Evolutionary conservation across 352 stramenopile genomes (phyloP).

Genomic region (Pythium myriotylum): DNA sequence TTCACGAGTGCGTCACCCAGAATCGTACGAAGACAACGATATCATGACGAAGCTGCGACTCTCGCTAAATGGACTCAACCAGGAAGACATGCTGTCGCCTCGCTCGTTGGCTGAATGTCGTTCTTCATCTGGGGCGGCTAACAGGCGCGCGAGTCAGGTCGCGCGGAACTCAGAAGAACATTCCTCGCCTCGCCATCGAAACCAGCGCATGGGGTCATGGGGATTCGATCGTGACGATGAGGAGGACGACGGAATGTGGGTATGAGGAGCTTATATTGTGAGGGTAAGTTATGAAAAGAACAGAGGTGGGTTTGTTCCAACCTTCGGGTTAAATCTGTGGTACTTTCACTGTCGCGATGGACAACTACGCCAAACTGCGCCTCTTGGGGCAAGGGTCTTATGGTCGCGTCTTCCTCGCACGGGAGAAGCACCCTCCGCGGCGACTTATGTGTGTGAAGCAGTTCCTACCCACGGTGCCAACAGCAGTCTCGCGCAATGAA

Average conservation of each 20-base stretch:
- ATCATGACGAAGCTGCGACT: constrained; percentile 26
- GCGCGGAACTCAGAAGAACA: constrained; percentile 17
- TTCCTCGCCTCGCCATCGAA: constrained; percentile 16
- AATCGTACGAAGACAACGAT: constrained; percentile 24
- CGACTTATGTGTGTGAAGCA: constrained; percentile 89
- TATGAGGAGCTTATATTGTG: constrained; percentile 31
- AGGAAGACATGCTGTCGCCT: constrained; percentile 13
- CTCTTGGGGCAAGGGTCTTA: constrained; percentile 89
- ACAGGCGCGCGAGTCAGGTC: constrained; percentile 4
- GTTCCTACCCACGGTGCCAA: constrained; percentile 46
- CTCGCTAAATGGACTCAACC: constrained; percentile 20
- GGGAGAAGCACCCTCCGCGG: constrained; percentile 64
- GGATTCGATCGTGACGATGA: constrained; percentile 26
- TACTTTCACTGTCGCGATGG: constrained; percentile 31
- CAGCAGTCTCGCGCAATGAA: constrained; percentile 37
- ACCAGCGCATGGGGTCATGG: constrained; percentile 18
- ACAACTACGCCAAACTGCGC: constrained; percentile 47
- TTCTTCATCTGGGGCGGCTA: background rate
- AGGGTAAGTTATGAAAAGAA: constrained; percentile 21
- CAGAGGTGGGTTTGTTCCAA: background rate
- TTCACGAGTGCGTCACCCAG: constrained; percentile 2
- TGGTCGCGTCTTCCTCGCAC: constrained; percentile 89
- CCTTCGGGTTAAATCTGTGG: background rate
- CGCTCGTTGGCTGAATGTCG: no score
- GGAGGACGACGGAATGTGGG: constrained; percentile 56